Evolutionary conservation across 2,329 filamentous ascomycete genomes (phyloP), one percentile per base, ranked within the genome.

Genomic region (Hirsutella rhossiliensis): DNA sequence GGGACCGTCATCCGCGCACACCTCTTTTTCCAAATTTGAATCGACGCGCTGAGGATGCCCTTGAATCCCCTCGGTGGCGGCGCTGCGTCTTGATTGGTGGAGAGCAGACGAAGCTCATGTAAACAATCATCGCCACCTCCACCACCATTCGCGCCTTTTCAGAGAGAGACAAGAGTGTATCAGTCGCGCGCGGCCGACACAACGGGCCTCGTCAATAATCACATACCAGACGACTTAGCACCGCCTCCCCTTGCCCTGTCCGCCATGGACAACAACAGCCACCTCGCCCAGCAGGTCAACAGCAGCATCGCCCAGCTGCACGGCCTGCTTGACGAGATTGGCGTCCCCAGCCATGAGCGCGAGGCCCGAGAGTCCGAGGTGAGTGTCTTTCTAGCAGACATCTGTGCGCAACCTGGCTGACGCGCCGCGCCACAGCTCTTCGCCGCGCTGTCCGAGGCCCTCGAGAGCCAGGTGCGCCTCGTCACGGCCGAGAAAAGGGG

Each of bases 301-400:
- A 87, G 78, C 57, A 96, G 95, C 60, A 88, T 97, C 61, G 80
- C 79, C 63, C 88, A 96, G 66, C 76, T 98, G 48, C 90, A 97
- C 66, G 85, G 84, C 52, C 77, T 97, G 46, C 98, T 96, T 59
- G 92, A 98, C 63, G 90, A 98, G 61, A 98, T 98, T 58, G 92
- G 92, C 47, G 85, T 98, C n/a, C 79, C 90, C 27, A 80, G 71
- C 57, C 88, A 95, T 79, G 92, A 97, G 64, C 84, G 92, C 58
- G 88, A 97, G 60, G 75, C 78, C 41, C 77, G 92, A 56, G 90
- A 97, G 62, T 78, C 86, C 60, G 87, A 96, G 80, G 89, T 94
- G 19, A 46, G 23, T 37, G 13, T 17, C 29, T 5, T 13, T 18
- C 31, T 12, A 19, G 29, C 11, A 17, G 4, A 23, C 23, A 23